These are phyloP conservation scores for Lipomyces kockii DNA, from an alignment of 805 yeast genomes.

Conservation along the genomic window DNA sequence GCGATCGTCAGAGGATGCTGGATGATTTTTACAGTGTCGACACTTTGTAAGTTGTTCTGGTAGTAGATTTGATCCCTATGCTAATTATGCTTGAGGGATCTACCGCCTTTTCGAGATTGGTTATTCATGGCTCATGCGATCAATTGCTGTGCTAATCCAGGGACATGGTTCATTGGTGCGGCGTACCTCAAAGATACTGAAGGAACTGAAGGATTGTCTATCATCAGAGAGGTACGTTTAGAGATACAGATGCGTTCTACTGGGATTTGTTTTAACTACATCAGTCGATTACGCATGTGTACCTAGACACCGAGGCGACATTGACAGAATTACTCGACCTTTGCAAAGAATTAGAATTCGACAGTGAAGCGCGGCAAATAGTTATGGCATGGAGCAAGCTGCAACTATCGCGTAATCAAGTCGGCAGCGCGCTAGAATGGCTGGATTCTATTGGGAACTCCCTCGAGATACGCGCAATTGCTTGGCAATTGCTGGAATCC, in stretches of 20 bases:
- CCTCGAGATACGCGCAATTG: slow-evolving; percentile 33
- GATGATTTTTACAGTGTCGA: slow-evolving; percentile 39
- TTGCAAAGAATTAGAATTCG: slow-evolving; percentile 30
- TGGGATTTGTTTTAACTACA: background rate
- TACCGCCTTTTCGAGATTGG: slow-evolving; percentile 38
- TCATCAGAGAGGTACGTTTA: slow-evolving; percentile 32
- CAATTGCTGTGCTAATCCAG: slow-evolving; percentile 36
- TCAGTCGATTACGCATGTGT: slow-evolving; percentile 28
- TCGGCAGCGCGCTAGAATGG: slow-evolving; percentile 39
- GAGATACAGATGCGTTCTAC: background rate
- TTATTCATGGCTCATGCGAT: slow-evolving; percentile 39
- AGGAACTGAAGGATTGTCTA: slow-evolving; percentile 29
- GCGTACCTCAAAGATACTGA: slow-evolving; percentile 38
- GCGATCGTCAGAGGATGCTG: slow-evolving; percentile 41
- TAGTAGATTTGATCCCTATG: background rate
- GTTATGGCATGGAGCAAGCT: slow-evolving; percentile 34
- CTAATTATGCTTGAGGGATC: slow-evolving; percentile 4
- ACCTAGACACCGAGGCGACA: slow-evolving; percentile 21
- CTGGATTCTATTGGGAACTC: slow-evolving; percentile 37
- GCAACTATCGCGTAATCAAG: slow-evolving; percentile 9
- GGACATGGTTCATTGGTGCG: slow-evolving; percentile 39
- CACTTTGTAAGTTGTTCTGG: slow-evolving; percentile 14
- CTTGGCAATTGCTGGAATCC: slow-evolving; percentile 42
- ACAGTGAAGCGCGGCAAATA: slow-evolving; percentile 14
- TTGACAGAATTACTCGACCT: slow-evolving; percentile 19